These are phyloP conservation scores for Trichosporon asahii DNA, from an alignment of 1,284 basidiomycete species.

Conservation along the genomic window DNA sequence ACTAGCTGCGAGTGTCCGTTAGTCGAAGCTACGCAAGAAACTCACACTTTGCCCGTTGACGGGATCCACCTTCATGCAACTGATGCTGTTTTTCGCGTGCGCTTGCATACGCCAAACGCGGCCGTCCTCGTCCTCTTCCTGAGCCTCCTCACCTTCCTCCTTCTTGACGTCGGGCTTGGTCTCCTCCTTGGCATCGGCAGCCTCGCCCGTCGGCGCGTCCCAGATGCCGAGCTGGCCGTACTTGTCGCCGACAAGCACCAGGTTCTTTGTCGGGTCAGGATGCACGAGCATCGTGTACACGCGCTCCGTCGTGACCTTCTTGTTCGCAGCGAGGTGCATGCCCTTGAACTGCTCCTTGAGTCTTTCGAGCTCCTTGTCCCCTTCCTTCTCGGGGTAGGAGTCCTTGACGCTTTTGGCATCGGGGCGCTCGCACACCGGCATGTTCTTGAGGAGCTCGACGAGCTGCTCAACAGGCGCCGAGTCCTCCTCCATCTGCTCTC, in stretches of 20 bases:
- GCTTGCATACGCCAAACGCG: conserved; percentile 51
- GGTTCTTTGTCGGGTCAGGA: conserved; percentile 49
- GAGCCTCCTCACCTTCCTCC: conserved; percentile 21
- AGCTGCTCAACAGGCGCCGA: conserved; percentile 28
- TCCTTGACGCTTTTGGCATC: conserved; percentile 21
- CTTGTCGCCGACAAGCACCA: conserved; percentile 55
- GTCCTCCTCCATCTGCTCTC: conserved; percentile 37
- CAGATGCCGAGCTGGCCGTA: conserved; percentile 52
- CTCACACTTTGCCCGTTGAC: conserved; percentile 45
- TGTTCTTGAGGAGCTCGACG: neutral
- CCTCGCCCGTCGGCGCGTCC: conserved; percentile 27
- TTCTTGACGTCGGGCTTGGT: neutral
- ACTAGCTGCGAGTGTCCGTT: conserved; percentile 40
- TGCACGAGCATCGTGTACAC: conserved; percentile 54
- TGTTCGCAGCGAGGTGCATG: conserved; percentile 44
- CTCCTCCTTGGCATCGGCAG: neutral
- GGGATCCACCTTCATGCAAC: conserved; percentile 51
- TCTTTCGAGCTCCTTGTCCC: conserved; percentile 28
- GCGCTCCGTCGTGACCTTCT: conserved; percentile 51
- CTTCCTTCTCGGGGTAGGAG: conserved; percentile 30
- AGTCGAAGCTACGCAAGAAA: neutral
- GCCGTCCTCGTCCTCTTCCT: conserved; percentile 35
- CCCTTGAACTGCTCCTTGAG: conserved; percentile 38
- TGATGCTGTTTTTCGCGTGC: conserved; percentile 49
- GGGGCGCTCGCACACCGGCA: conserved; percentile 7